These are phyloP conservation scores for Chamaenerion angustifolium DNA, from an alignment of 345 rosid genomes.

Conservation along the genomic window DNA sequence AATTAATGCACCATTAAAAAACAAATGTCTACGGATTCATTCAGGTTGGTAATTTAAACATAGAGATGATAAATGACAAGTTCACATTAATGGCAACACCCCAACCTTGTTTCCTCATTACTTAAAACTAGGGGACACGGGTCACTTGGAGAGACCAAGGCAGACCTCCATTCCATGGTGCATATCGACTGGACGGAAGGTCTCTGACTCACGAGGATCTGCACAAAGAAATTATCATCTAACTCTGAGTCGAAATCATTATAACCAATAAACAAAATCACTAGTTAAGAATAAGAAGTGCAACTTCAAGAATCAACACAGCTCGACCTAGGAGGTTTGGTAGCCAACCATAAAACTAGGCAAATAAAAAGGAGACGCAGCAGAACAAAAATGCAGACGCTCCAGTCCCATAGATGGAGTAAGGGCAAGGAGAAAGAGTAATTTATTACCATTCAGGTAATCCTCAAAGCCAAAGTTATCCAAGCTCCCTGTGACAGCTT, in stretches of 20 bases:
- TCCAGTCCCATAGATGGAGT: no score
- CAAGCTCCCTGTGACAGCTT: constrained; percentile 64
- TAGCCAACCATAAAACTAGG: no score
- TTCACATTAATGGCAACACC: no score
- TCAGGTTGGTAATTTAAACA: no score
- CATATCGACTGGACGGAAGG: constrained; percentile 44
- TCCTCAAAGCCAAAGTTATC: constrained; percentile 86
- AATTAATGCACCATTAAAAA: no score
- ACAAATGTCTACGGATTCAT: no score
- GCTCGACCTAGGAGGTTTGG: no score
- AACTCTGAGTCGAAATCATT: no score
- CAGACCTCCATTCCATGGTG: constrained; percentile 88
- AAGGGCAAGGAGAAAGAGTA: not conserved
- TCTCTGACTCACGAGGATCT: constrained; percentile 81
- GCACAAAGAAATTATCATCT: constrained; percentile 20
- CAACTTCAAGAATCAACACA: not conserved
- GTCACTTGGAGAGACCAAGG: constrained; percentile 64
- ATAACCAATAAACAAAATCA: no score
- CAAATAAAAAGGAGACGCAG: no score
- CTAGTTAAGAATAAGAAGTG: not conserved
- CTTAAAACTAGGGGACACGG: constrained; percentile 49
- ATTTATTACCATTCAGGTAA: constrained; percentile 66
- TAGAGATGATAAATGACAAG: no score
- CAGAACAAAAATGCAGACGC: no score
- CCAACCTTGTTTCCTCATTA: constrained; percentile 10